These are phyloP conservation scores for Zea mays DNA, from an alignment of 176 grass and related monocot genomes.

Conservation along the genomic window Zm-B73-REFERENCE-NAM-5.0 NC_050098.1:196120001-196120500, in stretches of 20 bases:
- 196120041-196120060: neutral
- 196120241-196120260: neutral
- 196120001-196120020: constrained; percentile 27
- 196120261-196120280: constrained; percentile 22
- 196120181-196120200: neutral
- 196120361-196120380: no score
- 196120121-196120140: neutral
- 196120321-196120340: no score
- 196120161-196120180: neutral
- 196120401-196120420: no score
- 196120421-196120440: no score
- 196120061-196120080: neutral
- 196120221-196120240: no score
- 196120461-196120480: neutral
- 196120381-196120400: no score
- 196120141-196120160: constrained; percentile 23
- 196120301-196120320: neutral
- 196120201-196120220: no score
- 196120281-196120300: neutral
- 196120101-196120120: constrained; percentile 22
- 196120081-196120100: neutral
- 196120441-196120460: neutral
- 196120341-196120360: no score
- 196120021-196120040: constrained; percentile 51
- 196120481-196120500: neutral